A percentile compares a stretch with the other conserved stretches of the same genome.
Conservation (phyloP, 805 yeast genomes). For the Suhomyces faveliae region DNA sequence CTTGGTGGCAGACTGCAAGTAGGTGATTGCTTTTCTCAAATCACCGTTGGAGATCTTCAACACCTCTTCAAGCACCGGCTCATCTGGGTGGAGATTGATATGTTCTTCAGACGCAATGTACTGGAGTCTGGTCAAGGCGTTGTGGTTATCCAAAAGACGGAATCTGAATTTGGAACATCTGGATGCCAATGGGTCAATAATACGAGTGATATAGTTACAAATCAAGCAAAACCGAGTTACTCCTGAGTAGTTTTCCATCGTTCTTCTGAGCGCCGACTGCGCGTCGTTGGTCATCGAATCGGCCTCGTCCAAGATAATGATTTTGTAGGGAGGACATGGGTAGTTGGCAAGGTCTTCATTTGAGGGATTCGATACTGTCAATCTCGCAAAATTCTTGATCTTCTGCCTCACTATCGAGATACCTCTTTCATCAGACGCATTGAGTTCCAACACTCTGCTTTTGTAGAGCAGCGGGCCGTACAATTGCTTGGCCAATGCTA, state of each 20-base stretch:
- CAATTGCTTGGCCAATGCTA: slow-evolving; percentile 77
- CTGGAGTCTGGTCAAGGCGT: slow-evolving; percentile 67
- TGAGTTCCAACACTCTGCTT: slow-evolving; percentile 73
- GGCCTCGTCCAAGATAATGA: slow-evolving; percentile 91
- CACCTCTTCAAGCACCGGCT: slow-evolving; percentile 61
- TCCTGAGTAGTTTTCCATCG: slow-evolving; percentile 86
- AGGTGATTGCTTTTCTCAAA: slow-evolving; percentile 87
- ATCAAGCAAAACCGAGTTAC: slow-evolving; percentile 90
- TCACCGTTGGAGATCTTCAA: slow-evolving; percentile 83
- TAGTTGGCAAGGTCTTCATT: slow-evolving; percentile 65
- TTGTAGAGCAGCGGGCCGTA: slow-evolving; percentile 70
- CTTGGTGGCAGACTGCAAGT: slow-evolving; percentile 79
- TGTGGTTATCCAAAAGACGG: slow-evolving; percentile 65
- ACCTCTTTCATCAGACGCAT: slow-evolving; percentile 91
- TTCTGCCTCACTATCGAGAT: slow-evolving; percentile 84
- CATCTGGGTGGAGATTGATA: slow-evolving; percentile 28
- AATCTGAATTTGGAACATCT: slow-evolving; percentile 95
- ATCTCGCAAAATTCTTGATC: slow-evolving; percentile 81
- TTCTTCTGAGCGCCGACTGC: slow-evolving; percentile 90
- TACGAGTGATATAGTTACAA: slow-evolving; percentile 94
- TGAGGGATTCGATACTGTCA: slow-evolving; percentile 78
- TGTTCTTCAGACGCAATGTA: slow-evolving; percentile 51
- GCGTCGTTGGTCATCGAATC: slow-evolving; percentile 98
- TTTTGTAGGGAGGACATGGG: slow-evolving; percentile 96
- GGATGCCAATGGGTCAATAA: slow-evolving; percentile 94